Base-by-base conservation (phyloP, 805 yeast genomes). In the Metschnikowia peoriensis region DNA sequence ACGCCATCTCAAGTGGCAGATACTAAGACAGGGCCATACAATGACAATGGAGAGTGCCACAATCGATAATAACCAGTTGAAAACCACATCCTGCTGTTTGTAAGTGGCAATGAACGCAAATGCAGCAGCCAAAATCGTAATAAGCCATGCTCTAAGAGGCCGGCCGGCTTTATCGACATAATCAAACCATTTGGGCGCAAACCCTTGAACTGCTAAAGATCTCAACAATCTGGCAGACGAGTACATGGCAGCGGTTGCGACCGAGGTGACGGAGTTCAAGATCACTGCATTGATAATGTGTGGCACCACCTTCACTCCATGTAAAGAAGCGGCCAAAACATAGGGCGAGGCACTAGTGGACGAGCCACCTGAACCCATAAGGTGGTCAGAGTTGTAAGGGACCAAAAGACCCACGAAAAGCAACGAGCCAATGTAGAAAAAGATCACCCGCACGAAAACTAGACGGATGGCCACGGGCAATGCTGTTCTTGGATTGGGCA, bases 301-400 rank as follows among this genome's bases (percentile, higher is more conserved):
- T 2, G 67, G 68, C 22, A 64, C 51, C 10, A 61, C 67, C 48
- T 56, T 56, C 34, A 64, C 61, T n/a, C 64, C 64, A 46, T 65
- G 64, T 17, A 64, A 28, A 43, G 56, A 53, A 9, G 68, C 68
- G 4, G 68, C 67, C 55, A 65, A 50, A 11, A 65, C 68, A 37
- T 61, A 65, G 8, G 68, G 67, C 11, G 68, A 65, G 6, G 66
- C 60, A 29, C 56, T 53, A 49, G 66, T 65, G 37, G 72, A 55
- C 28, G 64, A 62, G 41, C 67, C 60, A 39, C 67, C 57, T 3
- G 69, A 51, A 16, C 76, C 75, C 71, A 72, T 61, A 46, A 72
- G 68, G 43, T 60, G 50, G 32, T 56, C 65, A 6, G 35, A 32
- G 35, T 32, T 32, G 6, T 32, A 32, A 12, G 35, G 35, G 3